Percentiles rank a stretch among this genome's conserved stretches.
phyloP scores from a whole-genome alignment of 208 protist genomes.

The Leishmania amazonensis region DNA sequence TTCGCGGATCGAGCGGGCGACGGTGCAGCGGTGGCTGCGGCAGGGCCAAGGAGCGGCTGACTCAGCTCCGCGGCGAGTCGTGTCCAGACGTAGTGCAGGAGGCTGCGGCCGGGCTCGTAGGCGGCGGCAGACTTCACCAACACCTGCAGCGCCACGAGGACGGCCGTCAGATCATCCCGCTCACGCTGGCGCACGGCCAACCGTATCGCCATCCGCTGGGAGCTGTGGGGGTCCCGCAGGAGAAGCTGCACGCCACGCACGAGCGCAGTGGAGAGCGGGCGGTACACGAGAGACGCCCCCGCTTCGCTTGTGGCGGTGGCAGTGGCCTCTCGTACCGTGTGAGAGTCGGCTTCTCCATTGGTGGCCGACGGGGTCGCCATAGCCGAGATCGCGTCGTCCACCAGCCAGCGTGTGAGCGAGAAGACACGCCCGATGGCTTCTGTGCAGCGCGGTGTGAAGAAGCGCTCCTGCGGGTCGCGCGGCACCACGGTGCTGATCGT shows the following conservation, averaged over 20 bases:
- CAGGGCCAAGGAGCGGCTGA: conserved; percentile 10
- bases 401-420: conserved; percentile 10
- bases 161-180: conserved; percentile 42
- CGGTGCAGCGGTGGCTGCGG: background rate
- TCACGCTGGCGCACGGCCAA: conserved; percentile 44
- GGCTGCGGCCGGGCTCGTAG: conserved; percentile 26
- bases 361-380: background rate
- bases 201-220: conserved; percentile 40
- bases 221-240: conserved; percentile 30
- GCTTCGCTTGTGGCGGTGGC: background rate
- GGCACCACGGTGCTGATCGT: conserved; percentile 39
- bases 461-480: conserved; percentile 43
- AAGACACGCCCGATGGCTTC: conserved; percentile 20
- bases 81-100: conserved; percentile 41
- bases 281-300: background rate
- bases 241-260: conserved; percentile 31
- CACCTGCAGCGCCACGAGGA: conserved; percentile 32
- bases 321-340: background rate
- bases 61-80: conserved; percentile 32
- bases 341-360: no score
- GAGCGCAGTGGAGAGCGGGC: conserved; percentile 32
- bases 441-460: conserved; percentile 43
- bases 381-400: conserved; percentile 2
- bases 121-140: conserved; percentile 6
- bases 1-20: no score